Percentiles rank a stretch among this genome's conserved stretches.
phyloP scores from a whole-genome alignment of 257 asterid genomes.

The Nicotiana attenuata region DNA sequence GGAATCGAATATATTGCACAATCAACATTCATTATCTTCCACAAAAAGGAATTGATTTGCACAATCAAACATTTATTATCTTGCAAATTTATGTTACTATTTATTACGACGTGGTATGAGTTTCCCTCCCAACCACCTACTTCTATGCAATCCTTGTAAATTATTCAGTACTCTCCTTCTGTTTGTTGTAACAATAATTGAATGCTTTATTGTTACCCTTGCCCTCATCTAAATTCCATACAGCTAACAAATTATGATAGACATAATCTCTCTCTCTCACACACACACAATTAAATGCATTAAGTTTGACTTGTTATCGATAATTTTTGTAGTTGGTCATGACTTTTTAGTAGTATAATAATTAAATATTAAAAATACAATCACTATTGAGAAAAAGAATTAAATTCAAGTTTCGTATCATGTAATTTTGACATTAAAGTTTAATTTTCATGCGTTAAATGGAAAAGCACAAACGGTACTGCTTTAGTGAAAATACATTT shows the following conservation, averaged over 20 bases:
- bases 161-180: background rate
- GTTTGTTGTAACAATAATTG: background rate
- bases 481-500: background rate
- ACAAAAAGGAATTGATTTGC: too few relatives aligned
- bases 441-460: background rate
- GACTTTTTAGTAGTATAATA: too few relatives aligned
- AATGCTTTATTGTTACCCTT: background rate
- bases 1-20: too few relatives aligned
- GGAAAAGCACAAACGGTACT: background rate
- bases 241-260: background rate
- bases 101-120: background rate
- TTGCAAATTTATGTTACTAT: background rate
- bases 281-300: background rate
- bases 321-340: background rate
- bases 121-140: background rate
- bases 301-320: background rate
- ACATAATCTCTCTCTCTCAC: background rate
- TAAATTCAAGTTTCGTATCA: background rate
- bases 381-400: background rate
- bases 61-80: too few relatives aligned
- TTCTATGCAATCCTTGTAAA: background rate
- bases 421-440: background rate
- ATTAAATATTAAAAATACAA: too few relatives aligned
- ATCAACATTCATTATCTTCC: too few relatives aligned
- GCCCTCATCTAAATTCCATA: background rate